These are phyloP conservation scores for Mikania micrantha DNA, from an alignment of 129 eudicot species.

Conservation along the genomic window DNA sequence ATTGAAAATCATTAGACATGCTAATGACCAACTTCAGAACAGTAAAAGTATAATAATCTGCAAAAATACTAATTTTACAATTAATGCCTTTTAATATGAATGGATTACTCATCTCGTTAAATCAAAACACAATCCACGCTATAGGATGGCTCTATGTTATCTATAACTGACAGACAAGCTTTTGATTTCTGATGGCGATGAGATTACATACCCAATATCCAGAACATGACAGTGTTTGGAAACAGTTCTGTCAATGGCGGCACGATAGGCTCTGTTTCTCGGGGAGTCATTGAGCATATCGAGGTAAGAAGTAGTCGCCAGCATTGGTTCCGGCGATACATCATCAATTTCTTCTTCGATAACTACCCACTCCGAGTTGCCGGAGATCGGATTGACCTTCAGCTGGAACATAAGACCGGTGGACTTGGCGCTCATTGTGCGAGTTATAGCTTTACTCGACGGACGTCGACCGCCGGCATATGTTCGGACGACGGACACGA, in stretches of 20 bases:
- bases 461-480: neutral
- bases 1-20: too few relatives aligned
- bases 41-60: too few relatives aligned
- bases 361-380: conserved; percentile 87
- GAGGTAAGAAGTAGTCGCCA: conserved; percentile 71
- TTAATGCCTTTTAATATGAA: neutral
- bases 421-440: conserved; percentile 43
- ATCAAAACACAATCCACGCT: neutral
- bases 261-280: conserved; percentile 55
- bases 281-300: conserved; percentile 85
- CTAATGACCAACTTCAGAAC: neutral
- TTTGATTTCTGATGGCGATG: neutral
- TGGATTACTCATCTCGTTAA: neutral
- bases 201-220: conserved; percentile 65
- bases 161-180: neutral
- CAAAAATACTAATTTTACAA: too few relatives aligned
- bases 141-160: neutral
- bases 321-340: conserved; percentile 27
- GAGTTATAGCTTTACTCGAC: conserved; percentile 9
- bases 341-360: conserved; percentile 46
- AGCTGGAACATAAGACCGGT: conserved; percentile 71
- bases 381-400: conserved; percentile 64
- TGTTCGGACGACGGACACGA: conserved; percentile 11
- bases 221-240: conserved; percentile 72
- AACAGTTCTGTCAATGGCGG: conserved; percentile 66